Evolutionary conservation across 139 green algal species (phyloP).

Genomic region (Chlorella sp.): DNA sequence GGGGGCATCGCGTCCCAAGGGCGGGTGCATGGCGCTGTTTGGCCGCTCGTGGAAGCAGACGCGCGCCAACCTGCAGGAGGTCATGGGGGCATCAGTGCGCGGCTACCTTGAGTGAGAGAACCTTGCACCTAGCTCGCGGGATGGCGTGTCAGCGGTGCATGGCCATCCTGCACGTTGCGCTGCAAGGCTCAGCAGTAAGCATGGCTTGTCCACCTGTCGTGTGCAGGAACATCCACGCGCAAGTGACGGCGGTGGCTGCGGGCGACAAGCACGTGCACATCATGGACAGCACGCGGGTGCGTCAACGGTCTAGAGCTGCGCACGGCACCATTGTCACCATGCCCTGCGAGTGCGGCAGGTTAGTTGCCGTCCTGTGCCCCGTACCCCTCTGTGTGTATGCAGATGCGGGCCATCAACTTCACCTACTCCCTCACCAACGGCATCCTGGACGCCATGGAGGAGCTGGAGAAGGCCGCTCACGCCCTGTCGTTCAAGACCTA

Average conservation of each 20-base stretch:
- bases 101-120: neutral
- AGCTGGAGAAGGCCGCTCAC: neutral
- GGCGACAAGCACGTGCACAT: slow-evolving; percentile 5
- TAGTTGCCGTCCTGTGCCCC: neutral
- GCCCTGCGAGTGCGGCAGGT: no score
- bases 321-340: no score
- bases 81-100: neutral
- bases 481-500: neutral
- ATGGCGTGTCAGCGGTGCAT: no score
- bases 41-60: neutral
- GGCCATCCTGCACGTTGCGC: no score
- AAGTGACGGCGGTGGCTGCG: no score
- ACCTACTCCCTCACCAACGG: neutral
- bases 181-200: no score
- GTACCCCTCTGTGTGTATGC: neutral
- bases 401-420: neutral
- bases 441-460: neutral
- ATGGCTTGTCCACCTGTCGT: no score
- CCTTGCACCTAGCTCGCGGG: no score
- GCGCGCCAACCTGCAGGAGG: neutral
- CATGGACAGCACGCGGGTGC: neutral
- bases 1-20: neutral
- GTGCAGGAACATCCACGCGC: no score
- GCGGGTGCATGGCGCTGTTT: neutral
- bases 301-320: no score